Conservation (phyloP, 176 grass and related monocot genomes). For the Triticum timopheevii region DNA sequence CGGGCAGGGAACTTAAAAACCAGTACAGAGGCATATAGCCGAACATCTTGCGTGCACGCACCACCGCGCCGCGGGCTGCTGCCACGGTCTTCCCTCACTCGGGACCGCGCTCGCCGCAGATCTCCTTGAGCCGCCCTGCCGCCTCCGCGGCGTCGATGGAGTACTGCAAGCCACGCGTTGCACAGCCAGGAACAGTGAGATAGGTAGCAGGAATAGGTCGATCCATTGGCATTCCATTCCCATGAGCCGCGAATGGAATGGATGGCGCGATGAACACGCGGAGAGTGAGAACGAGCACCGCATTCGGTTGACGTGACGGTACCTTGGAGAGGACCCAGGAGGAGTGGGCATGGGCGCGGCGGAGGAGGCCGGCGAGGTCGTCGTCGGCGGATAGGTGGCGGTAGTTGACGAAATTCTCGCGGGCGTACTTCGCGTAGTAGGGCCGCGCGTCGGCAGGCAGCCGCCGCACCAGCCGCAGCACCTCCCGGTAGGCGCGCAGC, state of each 20-base stretch:
- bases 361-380: conserved; percentile 77
- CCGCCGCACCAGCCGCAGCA: conserved; percentile 68
- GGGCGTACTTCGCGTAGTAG: conserved; percentile 89
- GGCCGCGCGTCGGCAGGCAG: conserved; percentile 70
- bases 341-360: conserved; percentile 77
- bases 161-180: conserved; percentile 52
- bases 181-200: neutral
- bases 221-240: neutral
- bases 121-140: conserved; percentile 51
- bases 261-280: neutral
- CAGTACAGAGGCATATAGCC: conserved; percentile 10
- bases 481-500: conserved; percentile 74
- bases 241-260: neutral
- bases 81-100: neutral
- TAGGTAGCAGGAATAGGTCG: neutral
- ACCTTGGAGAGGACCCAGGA: conserved; percentile 96
- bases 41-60: conserved; percentile 28
- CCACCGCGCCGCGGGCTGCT: neutral
- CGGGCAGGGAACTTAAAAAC: neutral
- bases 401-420: conserved; percentile 99
- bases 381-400: conserved; percentile 60
- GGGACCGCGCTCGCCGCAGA: conserved; percentile 11
- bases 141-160: conserved; percentile 58
- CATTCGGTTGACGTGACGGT: neutral
- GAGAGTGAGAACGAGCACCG: neutral